Evolutionary conservation across 163 green algal species (phyloP), one percentile per base, ranked within the genome.

Genomic region (Botryococcus braunii): DNA sequence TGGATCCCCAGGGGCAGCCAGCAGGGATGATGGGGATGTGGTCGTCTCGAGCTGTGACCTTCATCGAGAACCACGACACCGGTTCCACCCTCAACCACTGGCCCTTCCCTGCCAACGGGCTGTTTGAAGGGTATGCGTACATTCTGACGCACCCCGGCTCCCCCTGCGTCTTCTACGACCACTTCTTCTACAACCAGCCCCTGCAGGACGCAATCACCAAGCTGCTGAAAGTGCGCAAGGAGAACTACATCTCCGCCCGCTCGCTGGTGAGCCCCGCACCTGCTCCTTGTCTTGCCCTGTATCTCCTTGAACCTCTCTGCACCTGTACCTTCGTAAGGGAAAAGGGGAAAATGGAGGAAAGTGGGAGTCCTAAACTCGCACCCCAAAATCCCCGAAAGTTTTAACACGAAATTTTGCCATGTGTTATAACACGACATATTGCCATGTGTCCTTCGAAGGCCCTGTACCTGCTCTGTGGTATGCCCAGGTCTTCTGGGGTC

Each of bases 91-190:
- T 96, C 25, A 88, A 94, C 70, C 91, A 97, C 75, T 97, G 91
- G 91, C 91, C 90, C n/a, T 97, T 96, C 83, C 91, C 89, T 8
- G 74, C 55, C 52, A 72, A 88, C 62, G 78, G 91, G 73, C 70
- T 93, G 60, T 66, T 76, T 13, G 84, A 94, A 80, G 91, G 86
- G 21, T 96, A 97, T 62, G 83, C 84, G 58, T 97, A 97, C 83
- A 87, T 96, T 56, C 76, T 97, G 36, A 96, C 89, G 0, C 91
- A 97, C 79, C 85, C 84, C 25, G 90, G 91, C 68, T 93, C 91
- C 0, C 91, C 90, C 58, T 92, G 83, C 79, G 79, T 97, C n/a
- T 97, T 97, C 75, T 94, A 83, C 41, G 86, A 94, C 79, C 85
- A 94, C 76, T 86, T 71, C 69, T 36, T 52, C 17, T 62, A 73